A percentile compares a stretch with the other conserved stretches of the same genome.
Conservation (phyloP, 2,329 filamentous ascomycete species). For the Fusarium devonianum region DNA sequence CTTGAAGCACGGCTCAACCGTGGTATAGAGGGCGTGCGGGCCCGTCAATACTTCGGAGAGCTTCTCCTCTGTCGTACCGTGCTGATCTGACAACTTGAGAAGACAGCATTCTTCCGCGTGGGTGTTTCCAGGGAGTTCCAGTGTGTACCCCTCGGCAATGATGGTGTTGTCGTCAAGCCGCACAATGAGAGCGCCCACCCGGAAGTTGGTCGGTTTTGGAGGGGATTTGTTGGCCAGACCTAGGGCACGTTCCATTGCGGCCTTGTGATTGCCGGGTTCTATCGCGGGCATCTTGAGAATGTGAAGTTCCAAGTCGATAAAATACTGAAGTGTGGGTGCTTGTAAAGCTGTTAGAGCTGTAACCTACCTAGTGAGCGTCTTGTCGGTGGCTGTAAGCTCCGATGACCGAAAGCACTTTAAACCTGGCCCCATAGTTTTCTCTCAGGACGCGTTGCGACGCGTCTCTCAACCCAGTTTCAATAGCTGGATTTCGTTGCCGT, state of each 20-base stretch:
- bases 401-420: constrained; percentile 39
- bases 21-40: constrained; percentile 76
- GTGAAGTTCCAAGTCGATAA: neutral
- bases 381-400: constrained; percentile 30
- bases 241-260: constrained; percentile 74
- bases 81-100: constrained; percentile 68
- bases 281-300: constrained; percentile 33
- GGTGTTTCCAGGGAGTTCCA: constrained; percentile 91
- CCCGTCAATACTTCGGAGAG: constrained; percentile 53
- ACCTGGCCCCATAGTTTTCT: constrained; percentile 25
- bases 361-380: neutral
- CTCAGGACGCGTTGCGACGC: constrained; percentile 33
- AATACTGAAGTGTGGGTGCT: neutral
- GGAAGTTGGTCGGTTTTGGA: constrained; percentile 88
- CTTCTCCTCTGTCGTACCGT: constrained; percentile 59
- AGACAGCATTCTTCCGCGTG: constrained; percentile 96
- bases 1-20: constrained; percentile 84
- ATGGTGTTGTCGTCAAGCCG: constrained; percentile 63
- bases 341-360: neutral
- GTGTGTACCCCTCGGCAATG: constrained; percentile 84
- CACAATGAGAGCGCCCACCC: constrained; percentile 90
- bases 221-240: constrained; percentile 79
- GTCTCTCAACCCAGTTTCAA: constrained; percentile 18
- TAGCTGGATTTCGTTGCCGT: neutral
- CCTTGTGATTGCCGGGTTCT: constrained; percentile 52